These are phyloP conservation scores for Chlamydomonas reinhardtii DNA, from an alignment of 163 green algal genomes.

Conservation along the genomic window DNA sequence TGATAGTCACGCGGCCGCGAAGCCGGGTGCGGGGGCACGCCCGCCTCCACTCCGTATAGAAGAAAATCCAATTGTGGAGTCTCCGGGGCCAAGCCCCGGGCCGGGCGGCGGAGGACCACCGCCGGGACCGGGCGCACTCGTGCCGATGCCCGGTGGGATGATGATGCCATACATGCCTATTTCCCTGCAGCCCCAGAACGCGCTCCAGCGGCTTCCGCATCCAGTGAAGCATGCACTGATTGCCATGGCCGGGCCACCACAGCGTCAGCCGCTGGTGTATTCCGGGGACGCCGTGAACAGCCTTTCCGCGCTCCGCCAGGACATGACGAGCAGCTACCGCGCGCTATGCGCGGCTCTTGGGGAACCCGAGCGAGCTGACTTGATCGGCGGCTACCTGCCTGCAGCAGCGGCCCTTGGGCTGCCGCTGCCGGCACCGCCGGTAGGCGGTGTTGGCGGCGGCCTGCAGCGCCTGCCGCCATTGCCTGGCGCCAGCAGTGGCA, in stretches of 20 bases:
- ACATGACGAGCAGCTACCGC: neutral
- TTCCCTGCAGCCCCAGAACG: neutral
- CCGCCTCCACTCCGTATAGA: neutral
- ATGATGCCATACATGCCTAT: neutral
- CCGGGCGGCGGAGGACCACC: too few relatives aligned
- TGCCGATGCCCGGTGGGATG: too few relatives aligned
- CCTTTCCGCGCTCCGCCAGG: conserved; percentile 9
- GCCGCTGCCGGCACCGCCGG: neutral
- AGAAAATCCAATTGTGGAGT: neutral
- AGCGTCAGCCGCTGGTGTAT: conserved; percentile 19
- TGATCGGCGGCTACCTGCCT: conserved; percentile 5
- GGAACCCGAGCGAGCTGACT: neutral
- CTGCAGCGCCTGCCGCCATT: neutral
- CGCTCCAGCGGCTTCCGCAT: neutral
- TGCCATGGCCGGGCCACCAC: neutral
- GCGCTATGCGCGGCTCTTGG: conserved; percentile 1
- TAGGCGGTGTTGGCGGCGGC: neutral
- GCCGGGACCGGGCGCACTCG: too few relatives aligned
- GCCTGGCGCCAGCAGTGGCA: neutral
- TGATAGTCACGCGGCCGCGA: neutral
- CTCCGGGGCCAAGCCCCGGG: neutral
- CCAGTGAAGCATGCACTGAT: neutral
- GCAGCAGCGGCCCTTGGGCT: conserved; percentile 11
- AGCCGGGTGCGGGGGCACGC: too few relatives aligned
- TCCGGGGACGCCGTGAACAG: conserved; percentile 5